Evolutionary conservation across 768 basidiomycete species (phyloP).

Genomic region (Mycena pura): DNA sequence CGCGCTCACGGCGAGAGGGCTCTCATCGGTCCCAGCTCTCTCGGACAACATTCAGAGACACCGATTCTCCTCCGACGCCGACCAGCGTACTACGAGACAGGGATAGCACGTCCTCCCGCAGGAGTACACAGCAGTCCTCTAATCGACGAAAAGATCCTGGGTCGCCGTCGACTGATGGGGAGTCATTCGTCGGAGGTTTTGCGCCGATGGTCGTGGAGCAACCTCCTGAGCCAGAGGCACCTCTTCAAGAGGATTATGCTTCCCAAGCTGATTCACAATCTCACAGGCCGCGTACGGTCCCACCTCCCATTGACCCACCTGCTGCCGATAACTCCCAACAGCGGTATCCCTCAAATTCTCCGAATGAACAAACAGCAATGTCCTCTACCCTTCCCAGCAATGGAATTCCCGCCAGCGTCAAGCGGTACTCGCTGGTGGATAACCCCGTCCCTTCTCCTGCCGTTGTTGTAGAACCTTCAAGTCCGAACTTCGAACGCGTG

Average conservation of each 20-base stretch:
- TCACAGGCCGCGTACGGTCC: conserved; percentile 18
- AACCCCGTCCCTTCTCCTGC: conserved; percentile 64
- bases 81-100: conserved; percentile 36
- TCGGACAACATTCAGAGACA: conserved; percentile 34
- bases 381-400: conserved; percentile 39
- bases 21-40: conserved; percentile 59
- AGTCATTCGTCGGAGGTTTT: conserved; percentile 63
- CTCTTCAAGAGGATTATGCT: conserved; percentile 8
- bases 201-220: conserved; percentile 38
- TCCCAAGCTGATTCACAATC: conserved; percentile 3
- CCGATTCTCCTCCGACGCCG: conserved; percentile 22
- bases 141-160: conserved; percentile 43
- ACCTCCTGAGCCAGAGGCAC: conserved; percentile 2
- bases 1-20: conserved; percentile 55
- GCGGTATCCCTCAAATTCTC: conserved; percentile 29
- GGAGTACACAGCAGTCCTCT: conserved; percentile 49
- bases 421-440: conserved; percentile 82
- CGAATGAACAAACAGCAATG: conserved; percentile 28
- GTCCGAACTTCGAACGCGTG: conserved; percentile 41
- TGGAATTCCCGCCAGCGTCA: conserved; percentile 76
- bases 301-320: conserved; percentile 25
- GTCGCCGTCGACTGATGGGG: conserved; percentile 37
- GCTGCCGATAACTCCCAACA: conserved; percentile 15
- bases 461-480: conserved; percentile 59
- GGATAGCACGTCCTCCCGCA: conserved; percentile 46